Evolutionary conservation across 1,284 basidiomycete species (phyloP).

Genomic region (Apiotrichum gracile): DNA sequence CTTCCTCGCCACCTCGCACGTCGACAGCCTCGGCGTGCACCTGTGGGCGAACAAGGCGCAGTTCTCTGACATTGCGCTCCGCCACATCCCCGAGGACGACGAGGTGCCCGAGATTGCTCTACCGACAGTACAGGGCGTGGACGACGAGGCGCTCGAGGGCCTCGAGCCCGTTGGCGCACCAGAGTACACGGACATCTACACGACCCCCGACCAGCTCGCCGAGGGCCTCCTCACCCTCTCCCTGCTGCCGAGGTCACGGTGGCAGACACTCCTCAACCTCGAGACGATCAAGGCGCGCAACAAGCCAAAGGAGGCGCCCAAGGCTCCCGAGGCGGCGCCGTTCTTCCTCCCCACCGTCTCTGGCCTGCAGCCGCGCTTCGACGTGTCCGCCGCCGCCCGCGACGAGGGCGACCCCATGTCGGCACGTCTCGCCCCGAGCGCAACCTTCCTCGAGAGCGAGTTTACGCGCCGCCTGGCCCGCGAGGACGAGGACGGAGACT

Average conservation of each 20-base stretch:
- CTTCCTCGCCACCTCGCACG: slow-evolving; percentile 91
- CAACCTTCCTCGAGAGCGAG: slow-evolving; percentile 60
- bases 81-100: slow-evolving; percentile 64
- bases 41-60: slow-evolving; percentile 97
- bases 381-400: slow-evolving; percentile 47
- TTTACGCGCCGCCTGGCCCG: slow-evolving; percentile 63
- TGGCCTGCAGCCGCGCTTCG: slow-evolving; percentile 75
- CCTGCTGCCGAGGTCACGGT: slow-evolving; percentile 81
- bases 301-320: slow-evolving; percentile 91
- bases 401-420: slow-evolving; percentile 51
- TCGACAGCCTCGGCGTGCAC: slow-evolving; percentile 88
- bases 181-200: slow-evolving; percentile 61
- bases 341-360: slow-evolving; percentile 93
- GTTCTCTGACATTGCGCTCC: slow-evolving; percentile 77
- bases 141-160: slow-evolving; percentile 62
- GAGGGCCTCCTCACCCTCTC: slow-evolving; percentile 86
- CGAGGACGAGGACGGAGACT: slow-evolving; percentile 59
- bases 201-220: slow-evolving; percentile 75
- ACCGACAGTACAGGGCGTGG: slow-evolving; percentile 74
- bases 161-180: slow-evolving; percentile 57
- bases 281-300: slow-evolving; percentile 96
- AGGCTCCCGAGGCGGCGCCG: slow-evolving; percentile 88
- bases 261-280: slow-evolving; percentile 93
- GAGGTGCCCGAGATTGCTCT: slow-evolving; percentile 64
- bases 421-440: slow-evolving; percentile 55